Evolutionary conservation across 495 filamentous ascomycete genomes (phyloP), one percentile per base, ranked within the genome.

Genomic region (Massariosphaeria phaeospora): DNA sequence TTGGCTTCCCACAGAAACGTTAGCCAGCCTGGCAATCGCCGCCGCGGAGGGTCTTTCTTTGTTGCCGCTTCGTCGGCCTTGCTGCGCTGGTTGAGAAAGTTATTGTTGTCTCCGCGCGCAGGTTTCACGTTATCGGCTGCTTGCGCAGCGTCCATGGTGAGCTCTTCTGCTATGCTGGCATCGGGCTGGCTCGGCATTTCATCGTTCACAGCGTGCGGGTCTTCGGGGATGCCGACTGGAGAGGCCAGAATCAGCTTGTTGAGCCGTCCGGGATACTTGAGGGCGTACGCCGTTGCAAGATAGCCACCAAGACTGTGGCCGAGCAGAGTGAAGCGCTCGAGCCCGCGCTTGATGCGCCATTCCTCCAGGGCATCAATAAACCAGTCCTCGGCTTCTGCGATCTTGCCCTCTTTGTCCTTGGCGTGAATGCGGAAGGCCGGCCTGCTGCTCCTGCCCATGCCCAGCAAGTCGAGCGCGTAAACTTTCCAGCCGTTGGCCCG

Each of bases 321-420:
- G 11, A 97, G 76, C 17, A 98, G 74, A 0, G 93, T 97, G 63
- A 98, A 95, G 21, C 84, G 83, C 34, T 98, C 90, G 34, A 97
- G 91, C 17, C 89, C 88, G 52, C 84, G 83, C 59, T 89, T 78
- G 36, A 87, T 75, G 33, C 93, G 83, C 93, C 93, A 98, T 70
- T 98, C 93, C 55, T 98, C 93, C 15, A 98, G 73, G 2, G 94
- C 86, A 68, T 98, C 93, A 23, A 98, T 82, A 61, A 98, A 98
- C 89, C 89, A 97, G 48, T 82, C 82, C 70, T 98, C 93, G 1
- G 94, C 91, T 65, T 97, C 93, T 7, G 75, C 79, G 59, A 95
- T 93, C 59, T 93, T 89, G 6, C 76, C 85, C 48, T 90, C 79
- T 3, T 79, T 79, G 40, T 88, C 84, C 65, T 93, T 95, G 25